A percentile compares a stretch with the other conserved stretches of the same genome.
Conservation (phyloP, 305 asterid species). For the Nicotiana rustica region DNA sequence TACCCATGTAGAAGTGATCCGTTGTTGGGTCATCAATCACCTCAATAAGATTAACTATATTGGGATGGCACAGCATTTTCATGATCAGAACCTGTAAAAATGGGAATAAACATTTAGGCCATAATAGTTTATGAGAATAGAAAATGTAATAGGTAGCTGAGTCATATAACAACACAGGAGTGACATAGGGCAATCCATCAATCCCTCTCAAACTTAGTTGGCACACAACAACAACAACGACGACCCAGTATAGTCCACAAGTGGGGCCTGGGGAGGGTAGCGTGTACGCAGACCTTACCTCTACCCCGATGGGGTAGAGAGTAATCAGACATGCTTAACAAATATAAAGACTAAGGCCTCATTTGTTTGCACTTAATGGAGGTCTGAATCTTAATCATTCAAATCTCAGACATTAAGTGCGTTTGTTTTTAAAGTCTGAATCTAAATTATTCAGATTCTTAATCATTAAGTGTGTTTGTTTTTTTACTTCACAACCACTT, state of each 20-base stretch:
- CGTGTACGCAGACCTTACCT: no score
- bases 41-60: slow-evolving; percentile 91
- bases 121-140: neutral
- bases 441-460: no score
- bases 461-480: no score
- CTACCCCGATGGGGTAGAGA: no score
- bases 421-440: no score
- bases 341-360: neutral
- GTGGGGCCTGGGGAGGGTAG: no score
- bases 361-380: no score
- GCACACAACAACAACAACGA: neutral
- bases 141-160: neutral
- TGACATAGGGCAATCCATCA: neutral
- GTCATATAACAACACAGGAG: neutral
- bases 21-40: slow-evolving; percentile 92
- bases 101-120: neutral
- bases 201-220: slow-evolving; percentile 1
- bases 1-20: slow-evolving; percentile 98
- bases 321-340: neutral
- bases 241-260: no score
- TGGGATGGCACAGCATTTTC: slow-evolving; percentile 95
- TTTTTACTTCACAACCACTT: no score
- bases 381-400: no score
- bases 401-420: no score
- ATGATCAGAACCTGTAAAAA: slow-evolving; percentile 78